Evolutionary conservation across 345 rosid genomes (phyloP).

Genomic region (Brassica rapa): DNA sequence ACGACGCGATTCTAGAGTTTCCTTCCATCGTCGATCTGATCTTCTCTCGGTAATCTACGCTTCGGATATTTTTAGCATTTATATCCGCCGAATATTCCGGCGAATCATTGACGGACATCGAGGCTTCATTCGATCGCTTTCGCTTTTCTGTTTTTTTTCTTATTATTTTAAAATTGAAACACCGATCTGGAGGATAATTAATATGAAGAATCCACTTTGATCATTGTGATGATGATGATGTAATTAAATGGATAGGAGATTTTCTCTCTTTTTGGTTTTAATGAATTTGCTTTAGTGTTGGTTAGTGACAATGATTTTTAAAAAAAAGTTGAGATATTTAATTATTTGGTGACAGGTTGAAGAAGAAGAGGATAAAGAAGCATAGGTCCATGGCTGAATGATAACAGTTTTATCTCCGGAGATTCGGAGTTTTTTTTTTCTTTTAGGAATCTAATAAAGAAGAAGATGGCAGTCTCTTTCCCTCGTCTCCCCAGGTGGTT

Average conservation of each 20-base stretch:
- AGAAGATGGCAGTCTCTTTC: slow-evolving; percentile 38
- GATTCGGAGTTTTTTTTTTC: neutral
- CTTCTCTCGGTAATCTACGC: slow-evolving; percentile 33
- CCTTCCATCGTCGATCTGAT: slow-evolving; percentile 17
- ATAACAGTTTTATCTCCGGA: neutral
- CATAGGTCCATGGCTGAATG: neutral
- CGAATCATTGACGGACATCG: slow-evolving; percentile 32
- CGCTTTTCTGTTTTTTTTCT: slow-evolving; percentile 8
- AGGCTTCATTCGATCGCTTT: slow-evolving; percentile 12
- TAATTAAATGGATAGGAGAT: neutral
- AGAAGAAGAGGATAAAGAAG: neutral
- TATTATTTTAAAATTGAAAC: slow-evolving; percentile 13
- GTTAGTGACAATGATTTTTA: slow-evolving; percentile 10
- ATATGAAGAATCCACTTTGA: slow-evolving; percentile 2
- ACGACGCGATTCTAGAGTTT: slow-evolving; percentile 19
- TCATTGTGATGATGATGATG: slow-evolving; percentile 1
- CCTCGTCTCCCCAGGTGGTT: slow-evolving; percentile 54
- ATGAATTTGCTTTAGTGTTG: neutral
- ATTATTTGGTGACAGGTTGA: slow-evolving; percentile 34
- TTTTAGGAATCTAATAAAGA: too few species aligned
- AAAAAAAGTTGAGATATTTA: neutral
- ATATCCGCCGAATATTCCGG: slow-evolving; percentile 27
- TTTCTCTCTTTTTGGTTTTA: neutral
- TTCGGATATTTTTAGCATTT: slow-evolving; percentile 10
- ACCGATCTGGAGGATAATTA: slow-evolving; percentile 33